These are phyloP conservation scores for Leccinum subgranulosum DNA, from an alignment of 768 basidiomycete genomes.

Conservation along the genomic window DNA sequence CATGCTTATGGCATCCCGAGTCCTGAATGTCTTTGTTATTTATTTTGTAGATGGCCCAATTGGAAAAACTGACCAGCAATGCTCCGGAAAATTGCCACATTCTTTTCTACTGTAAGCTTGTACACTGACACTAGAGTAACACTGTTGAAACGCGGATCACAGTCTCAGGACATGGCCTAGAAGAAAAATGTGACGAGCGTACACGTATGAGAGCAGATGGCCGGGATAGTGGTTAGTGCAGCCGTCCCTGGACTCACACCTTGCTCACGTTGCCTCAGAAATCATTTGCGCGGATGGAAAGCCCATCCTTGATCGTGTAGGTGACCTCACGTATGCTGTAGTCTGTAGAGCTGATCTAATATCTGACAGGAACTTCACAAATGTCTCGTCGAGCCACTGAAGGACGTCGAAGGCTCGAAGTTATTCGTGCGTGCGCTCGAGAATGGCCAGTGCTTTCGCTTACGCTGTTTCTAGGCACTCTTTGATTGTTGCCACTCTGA, in stretches of 20 bases:
- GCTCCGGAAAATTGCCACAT: conserved; percentile 45
- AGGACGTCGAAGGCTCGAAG: conserved; percentile 15
- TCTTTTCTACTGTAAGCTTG: conserved; percentile 52
- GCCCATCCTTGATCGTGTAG: conserved; percentile 24
- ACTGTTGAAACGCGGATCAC: background rate
- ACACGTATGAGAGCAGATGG: conserved; percentile 44
- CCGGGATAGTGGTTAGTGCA: conserved; percentile 42
- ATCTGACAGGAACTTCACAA: conserved; percentile 18
- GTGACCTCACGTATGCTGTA: background rate
- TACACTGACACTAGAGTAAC: no score
- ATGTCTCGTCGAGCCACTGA: conserved; percentile 17
- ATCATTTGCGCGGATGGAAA: conserved; percentile 19
- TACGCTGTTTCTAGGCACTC: conserved; percentile 17
- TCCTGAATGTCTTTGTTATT: background rate
- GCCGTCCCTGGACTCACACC: background rate
- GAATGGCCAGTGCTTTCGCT: background rate
- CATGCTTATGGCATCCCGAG: background rate
- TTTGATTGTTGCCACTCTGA: conserved; percentile 33
- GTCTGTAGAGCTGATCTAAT: background rate
- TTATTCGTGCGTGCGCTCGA: conserved; percentile 15
- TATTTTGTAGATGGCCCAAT: conserved; percentile 31
- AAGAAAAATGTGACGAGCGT: conserved; percentile 21
- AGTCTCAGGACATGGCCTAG: conserved; percentile 18
- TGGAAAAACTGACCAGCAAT: conserved; percentile 40
- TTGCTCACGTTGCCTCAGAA: conserved; percentile 9